Evolutionary conservation across 352 stramenopile species (phyloP), one percentile per base, ranked within the genome.

Genomic region (Aphanomyces invadans): DNA sequence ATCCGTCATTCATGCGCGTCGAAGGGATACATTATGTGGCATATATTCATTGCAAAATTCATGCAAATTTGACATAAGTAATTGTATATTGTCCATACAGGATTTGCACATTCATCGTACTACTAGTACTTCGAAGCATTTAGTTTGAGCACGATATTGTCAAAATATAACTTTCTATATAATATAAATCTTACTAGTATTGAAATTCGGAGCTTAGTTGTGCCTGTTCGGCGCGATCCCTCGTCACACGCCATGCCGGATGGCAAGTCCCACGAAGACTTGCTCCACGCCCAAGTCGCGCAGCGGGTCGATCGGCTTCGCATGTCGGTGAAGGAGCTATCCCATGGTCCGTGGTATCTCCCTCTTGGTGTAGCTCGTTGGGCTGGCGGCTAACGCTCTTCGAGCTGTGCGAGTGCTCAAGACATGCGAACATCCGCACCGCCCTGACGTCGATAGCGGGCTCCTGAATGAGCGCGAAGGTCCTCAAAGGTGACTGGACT

Each of bases 401-500:
- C 29, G 29, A 67, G 60, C 60, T 19, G 46, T 57, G 31, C 60
- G 60, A 1, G 2, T 67, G 3, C 21, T 67, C 17, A 57, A 49
- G 12, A 45, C 19, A 31, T 25, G 38, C 29, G 42, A 57, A 3
- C 60, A 67, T n/a, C 42, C 46, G 19, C 39, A 44, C 21, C 45
- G 60, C 29, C 60, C 60, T 4, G 21, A 46, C 55, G 19, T 38
- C 31, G n/a, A n/a, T 4, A 15, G n/a, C 29, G 45, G 36, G 17
- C 49, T 26, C 4, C 25, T 67, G 17, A 33, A 67, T 15, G 60
- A 67, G n/a, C 60, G 60, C 23, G 42, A 44, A 48, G 60, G 60
- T 21, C 23, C 60, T 19, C 48, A 59, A 7, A 67, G 59, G 59
- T 66, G 2, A 25, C 33, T 46, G 15, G 4, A n/a, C 7, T 60